These are phyloP conservation scores for Pontederia paniculata DNA, from an alignment of 176 grass and related monocot species.

Conservation along the genomic window DNA sequence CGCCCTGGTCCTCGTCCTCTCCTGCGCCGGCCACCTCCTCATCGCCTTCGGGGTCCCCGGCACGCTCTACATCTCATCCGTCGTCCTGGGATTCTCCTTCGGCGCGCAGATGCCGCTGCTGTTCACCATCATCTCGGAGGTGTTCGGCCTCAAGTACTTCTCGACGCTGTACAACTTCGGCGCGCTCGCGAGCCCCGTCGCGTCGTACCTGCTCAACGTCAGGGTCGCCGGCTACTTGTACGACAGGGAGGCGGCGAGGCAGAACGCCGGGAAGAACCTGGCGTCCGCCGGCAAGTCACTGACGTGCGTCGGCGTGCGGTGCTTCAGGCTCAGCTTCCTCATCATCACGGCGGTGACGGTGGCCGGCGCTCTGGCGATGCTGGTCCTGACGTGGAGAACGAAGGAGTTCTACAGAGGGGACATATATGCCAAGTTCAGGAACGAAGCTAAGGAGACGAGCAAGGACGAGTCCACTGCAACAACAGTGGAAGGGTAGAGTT, in stretches of 20 bases:
- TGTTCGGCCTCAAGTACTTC: slow-evolving; percentile 88
- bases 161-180: slow-evolving; percentile 85
- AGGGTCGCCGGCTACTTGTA: slow-evolving; percentile 25
- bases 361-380: slow-evolving; percentile 29
- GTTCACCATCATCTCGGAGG: slow-evolving; percentile 58
- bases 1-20: slow-evolving; percentile 28
- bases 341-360: slow-evolving; percentile 45
- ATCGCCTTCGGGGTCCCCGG: slow-evolving; percentile 43
- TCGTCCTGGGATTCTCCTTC: slow-evolving; percentile 66
- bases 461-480: neutral
- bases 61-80: slow-evolving; percentile 53
- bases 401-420: slow-evolving; percentile 50
- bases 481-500: neutral
- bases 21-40: slow-evolving; percentile 45
- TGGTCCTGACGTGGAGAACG: slow-evolving; percentile 55
- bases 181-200: slow-evolving; percentile 54
- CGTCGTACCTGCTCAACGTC: slow-evolving; percentile 59
- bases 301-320: slow-evolving; percentile 49
- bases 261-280: neutral
- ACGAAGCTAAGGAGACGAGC: slow-evolving; percentile 1
- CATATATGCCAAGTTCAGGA: slow-evolving; percentile 56
- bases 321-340: slow-evolving; percentile 49
- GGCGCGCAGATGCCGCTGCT: slow-evolving; percentile 75
- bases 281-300: slow-evolving; percentile 13
- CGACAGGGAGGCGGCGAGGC: slow-evolving; percentile 38